phyloP scores from a whole-genome alignment of 2,329 filamentous ascomycete genomes.

The Paecilomyces variotii region DNA sequence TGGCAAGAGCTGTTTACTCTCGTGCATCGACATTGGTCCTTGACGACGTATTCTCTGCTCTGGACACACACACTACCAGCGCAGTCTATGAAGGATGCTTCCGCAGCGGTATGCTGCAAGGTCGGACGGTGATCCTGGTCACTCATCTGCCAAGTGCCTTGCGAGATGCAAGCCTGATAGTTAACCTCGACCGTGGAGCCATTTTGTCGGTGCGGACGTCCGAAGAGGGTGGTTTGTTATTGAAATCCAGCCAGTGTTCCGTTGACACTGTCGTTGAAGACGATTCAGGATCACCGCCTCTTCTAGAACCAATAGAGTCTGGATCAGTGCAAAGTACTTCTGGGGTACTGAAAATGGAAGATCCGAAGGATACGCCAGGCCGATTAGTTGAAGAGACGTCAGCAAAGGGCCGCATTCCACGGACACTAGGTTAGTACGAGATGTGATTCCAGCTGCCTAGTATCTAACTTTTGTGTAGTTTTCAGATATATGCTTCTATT shows the following conservation, averaged over 20 bases:
- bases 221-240: slow-evolving; percentile 2
- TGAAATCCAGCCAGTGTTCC: not conserved
- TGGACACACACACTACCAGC: slow-evolving; percentile 52
- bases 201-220: slow-evolving; percentile 9
- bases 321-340: not conserved
- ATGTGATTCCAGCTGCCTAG: slow-evolving; percentile 13
- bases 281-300: not conserved
- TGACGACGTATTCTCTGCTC: slow-evolving; percentile 53
- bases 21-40: slow-evolving; percentile 48
- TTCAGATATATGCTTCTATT: slow-evolving; percentile 20
- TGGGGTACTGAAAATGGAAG: not conserved
- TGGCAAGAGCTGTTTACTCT: slow-evolving; percentile 52
- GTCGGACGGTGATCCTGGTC: slow-evolving; percentile 50
- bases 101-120: slow-evolving; percentile 46
- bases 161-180: slow-evolving; percentile 14
- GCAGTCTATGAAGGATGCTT: slow-evolving; percentile 52
- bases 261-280: not conserved
- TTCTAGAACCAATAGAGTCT: not conserved
- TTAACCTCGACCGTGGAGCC: slow-evolving; percentile 13
- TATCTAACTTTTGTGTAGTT: slow-evolving; percentile 5
- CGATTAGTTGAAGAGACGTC: slow-evolving; percentile 15
- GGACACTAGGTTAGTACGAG: slow-evolving; percentile 14
- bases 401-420: slow-evolving; percentile 15
- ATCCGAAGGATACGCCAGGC: slow-evolving; percentile 4
- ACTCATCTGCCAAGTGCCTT: slow-evolving; percentile 36